Percentiles rank a stretch among this genome's conserved stretches.
These are phyloP conservation scores for Coniochaeta sp. DNA, from an alignment of 2,329 filamentous ascomycete genomes.

Conservation along the genomic window DNA sequence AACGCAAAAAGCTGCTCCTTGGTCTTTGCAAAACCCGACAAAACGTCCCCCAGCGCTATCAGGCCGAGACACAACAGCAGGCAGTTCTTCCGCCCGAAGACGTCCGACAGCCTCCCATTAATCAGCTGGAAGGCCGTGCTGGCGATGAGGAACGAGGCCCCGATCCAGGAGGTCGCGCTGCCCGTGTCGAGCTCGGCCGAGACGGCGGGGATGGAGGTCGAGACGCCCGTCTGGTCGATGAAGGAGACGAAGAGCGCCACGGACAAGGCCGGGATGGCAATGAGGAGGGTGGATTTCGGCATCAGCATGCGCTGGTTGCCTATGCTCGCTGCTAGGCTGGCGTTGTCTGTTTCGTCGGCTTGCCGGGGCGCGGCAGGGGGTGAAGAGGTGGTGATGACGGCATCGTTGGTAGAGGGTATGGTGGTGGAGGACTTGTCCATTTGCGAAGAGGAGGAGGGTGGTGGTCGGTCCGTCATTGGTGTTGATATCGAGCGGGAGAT, in stretches of 20 bases:
- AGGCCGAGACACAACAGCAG: constrained; percentile 20
- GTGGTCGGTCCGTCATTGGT: not conserved
- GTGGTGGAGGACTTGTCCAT: not conserved
- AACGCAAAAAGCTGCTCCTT: constrained; percentile 24
- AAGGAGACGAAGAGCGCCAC: constrained; percentile 25
- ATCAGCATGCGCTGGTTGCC: constrained; percentile 6
- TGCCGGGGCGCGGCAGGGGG: not conserved
- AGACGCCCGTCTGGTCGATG: constrained; percentile 28
- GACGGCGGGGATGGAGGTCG: constrained; percentile 28
- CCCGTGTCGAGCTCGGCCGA: constrained; percentile 21
- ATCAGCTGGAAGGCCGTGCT: constrained; percentile 27
- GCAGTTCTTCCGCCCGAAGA: constrained; percentile 27
- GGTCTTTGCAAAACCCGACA: constrained; percentile 23
- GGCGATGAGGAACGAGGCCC: constrained; percentile 28
- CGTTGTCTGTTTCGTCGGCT: not conserved
- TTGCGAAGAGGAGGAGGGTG: not conserved
- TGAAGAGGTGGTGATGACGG: not conserved
- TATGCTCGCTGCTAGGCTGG: constrained; percentile 6
- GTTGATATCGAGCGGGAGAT: not conserved
- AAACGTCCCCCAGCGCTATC: constrained; percentile 21
- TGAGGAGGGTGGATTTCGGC: constrained; percentile 13
- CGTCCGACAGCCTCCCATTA: constrained; percentile 26
- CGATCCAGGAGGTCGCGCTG: constrained; percentile 25
- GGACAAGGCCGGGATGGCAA: constrained; percentile 21
- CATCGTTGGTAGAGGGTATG: not conserved